Evolutionary conservation across 192 early-diverging fungal genomes (phyloP).

Genomic region (Coemansia sp.): DNA sequence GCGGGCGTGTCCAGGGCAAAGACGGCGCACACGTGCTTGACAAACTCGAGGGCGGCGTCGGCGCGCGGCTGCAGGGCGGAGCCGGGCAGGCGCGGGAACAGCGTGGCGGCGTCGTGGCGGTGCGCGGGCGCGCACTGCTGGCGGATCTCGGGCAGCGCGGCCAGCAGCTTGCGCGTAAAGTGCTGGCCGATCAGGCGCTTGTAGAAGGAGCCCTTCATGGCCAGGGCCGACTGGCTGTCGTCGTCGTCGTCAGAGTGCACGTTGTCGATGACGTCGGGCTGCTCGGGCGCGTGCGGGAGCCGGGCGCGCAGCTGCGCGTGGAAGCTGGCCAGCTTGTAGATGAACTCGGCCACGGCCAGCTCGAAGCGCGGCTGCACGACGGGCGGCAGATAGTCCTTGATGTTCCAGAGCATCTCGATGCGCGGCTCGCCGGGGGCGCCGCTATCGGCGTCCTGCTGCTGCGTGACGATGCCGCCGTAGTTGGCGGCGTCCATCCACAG

Average conservation of each 20-base stretch:
- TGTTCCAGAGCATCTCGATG: slow-evolving; percentile 84
- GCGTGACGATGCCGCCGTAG: slow-evolving; percentile 58
- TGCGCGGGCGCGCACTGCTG: slow-evolving; percentile 26
- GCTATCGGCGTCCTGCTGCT: too few species aligned
- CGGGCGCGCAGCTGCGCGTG: slow-evolving; percentile 37
- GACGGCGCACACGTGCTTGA: slow-evolving; percentile 72
- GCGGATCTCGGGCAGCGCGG: slow-evolving; percentile 59
- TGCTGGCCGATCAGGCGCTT: slow-evolving; percentile 54
- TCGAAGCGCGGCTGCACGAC: slow-evolving; percentile 69
- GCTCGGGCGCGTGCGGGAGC: slow-evolving; percentile 24
- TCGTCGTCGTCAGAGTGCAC: slow-evolving; percentile 10
- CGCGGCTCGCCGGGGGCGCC: slow-evolving; percentile 27
- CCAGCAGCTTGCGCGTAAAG: slow-evolving; percentile 63
- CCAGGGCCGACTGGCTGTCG: neutral
- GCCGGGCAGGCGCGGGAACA: slow-evolving; percentile 71
- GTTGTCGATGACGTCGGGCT: slow-evolving; percentile 38
- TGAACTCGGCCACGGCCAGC: slow-evolving; percentile 66
- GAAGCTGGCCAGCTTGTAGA: slow-evolving; percentile 57
- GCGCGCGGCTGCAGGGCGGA: slow-evolving; percentile 19
- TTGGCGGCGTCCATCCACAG: slow-evolving; percentile 93
- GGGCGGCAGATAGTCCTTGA: slow-evolving; percentile 80
- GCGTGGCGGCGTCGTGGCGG: slow-evolving; percentile 22
- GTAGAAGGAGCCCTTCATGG: slow-evolving; percentile 37
- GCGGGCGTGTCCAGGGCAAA: slow-evolving; percentile 70
- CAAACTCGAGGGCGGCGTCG: slow-evolving; percentile 79